Evolutionary conservation across 768 basidiomycete genomes (phyloP).

Genomic region (Terana coerulea): DNA sequence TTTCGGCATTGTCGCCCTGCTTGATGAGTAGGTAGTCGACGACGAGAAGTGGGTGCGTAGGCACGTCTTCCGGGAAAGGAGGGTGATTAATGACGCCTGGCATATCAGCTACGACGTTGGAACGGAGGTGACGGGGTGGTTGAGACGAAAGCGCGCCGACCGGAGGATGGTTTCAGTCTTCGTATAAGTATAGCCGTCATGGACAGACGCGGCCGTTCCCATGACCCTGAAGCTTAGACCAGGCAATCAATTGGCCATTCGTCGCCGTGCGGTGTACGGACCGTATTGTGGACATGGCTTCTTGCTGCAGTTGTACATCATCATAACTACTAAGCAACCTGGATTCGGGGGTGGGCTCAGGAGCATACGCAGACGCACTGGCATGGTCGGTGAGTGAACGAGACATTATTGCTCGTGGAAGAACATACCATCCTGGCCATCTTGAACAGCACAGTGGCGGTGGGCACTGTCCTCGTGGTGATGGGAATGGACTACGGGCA

Average conservation of each 20-base stretch:
- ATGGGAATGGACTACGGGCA: no score
- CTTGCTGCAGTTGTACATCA: background rate
- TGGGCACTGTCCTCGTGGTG: no score
- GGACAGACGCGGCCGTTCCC: background rate
- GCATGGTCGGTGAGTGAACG: background rate
- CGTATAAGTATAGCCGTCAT: background rate
- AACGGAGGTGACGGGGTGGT: background rate
- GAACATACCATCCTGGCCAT: no score
- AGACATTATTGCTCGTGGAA: no score
- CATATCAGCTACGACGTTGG: constrained; percentile 22
- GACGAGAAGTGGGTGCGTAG: constrained; percentile 40
- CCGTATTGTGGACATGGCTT: background rate
- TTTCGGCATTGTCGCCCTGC: constrained; percentile 32
- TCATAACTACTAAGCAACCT: no score
- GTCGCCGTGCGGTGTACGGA: background rate
- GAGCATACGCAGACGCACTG: background rate
- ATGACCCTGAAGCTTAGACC: background rate
- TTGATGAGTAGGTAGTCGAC: constrained; percentile 40
- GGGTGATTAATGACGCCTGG: constrained; percentile 21
- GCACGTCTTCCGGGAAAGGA: constrained; percentile 39
- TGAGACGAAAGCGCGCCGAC: background rate
- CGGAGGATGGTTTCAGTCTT: background rate
- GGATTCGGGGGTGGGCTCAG: background rate
- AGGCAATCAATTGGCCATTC: background rate
- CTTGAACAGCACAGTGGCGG: no score